phyloP scores from a whole-genome alignment of 495 filamentous ascomycete genomes.

The Astrothelium subdiscretum region DNA sequence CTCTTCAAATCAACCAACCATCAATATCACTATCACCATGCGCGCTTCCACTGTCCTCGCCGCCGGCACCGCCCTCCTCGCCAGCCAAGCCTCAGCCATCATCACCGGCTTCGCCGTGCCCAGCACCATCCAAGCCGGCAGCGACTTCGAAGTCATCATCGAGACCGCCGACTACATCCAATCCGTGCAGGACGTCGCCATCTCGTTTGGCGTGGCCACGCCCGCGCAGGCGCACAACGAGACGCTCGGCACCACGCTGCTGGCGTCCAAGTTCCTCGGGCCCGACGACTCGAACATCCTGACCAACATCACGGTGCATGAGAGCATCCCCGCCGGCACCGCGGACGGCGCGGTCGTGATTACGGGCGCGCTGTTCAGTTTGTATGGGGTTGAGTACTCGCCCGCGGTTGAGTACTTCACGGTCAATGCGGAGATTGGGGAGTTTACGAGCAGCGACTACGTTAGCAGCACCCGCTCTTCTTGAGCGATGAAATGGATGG shows the following conservation, averaged over 20 bases:
- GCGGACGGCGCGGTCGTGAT: neutral
- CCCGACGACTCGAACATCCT: slow-evolving; percentile 12
- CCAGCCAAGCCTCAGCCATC: slow-evolving; percentile 6
- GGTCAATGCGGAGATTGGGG: neutral
- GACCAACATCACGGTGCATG: slow-evolving; percentile 7
- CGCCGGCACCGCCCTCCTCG: neutral
- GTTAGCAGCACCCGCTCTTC: neutral
- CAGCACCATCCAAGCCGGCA: slow-evolving; percentile 5
- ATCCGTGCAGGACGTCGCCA: slow-evolving; percentile 14
- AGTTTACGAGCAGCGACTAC: neutral
- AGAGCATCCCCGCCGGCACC: neutral
- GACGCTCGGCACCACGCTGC: slow-evolving; percentile 6
- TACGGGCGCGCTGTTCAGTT: slow-evolving; percentile 3
- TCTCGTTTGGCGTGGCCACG: slow-evolving; percentile 12
- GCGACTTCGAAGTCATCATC: slow-evolving; percentile 10
- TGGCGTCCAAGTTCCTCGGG: slow-evolving; percentile 10
- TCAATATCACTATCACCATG: neutral
- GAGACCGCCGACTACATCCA: slow-evolving; percentile 19
- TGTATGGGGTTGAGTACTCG: slow-evolving; percentile 8
- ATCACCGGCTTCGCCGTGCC: slow-evolving; percentile 12
- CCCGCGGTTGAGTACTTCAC: neutral
- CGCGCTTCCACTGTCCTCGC: neutral
- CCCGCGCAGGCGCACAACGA: neutral
- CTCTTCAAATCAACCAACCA: neutral
- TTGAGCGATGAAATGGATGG: too few species aligned